A percentile compares a stretch with the other conserved stretches of the same genome.
Evolutionary conservation across 2,329 filamentous ascomycete species (phyloP).

Genomic region (Dothideomycetidae sp.): DNA sequence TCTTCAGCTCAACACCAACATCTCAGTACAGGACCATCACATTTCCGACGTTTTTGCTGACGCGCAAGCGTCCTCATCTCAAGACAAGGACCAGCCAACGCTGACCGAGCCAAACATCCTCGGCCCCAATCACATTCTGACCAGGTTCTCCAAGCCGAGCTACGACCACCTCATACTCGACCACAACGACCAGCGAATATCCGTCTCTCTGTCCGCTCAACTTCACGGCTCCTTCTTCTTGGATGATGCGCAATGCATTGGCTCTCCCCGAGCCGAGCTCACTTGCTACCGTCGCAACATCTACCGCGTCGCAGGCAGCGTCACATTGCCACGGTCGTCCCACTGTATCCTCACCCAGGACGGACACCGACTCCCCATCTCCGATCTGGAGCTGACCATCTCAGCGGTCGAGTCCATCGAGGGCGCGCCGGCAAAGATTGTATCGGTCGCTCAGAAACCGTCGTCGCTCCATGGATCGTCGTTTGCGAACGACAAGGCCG

Average conservation of each 20-base stretch:
- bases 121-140: too few species aligned
- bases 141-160: slow-evolving; percentile 1
- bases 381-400: neutral
- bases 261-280: neutral
- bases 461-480: neutral
- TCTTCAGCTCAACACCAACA: too few species aligned
- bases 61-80: too few species aligned
- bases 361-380: neutral
- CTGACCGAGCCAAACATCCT: too few species aligned
- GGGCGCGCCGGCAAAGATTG: neutral
- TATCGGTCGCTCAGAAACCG: neutral
- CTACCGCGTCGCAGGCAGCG: neutral
- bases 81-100: too few species aligned
- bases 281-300: neutral
- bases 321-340: neutral
- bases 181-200: neutral
- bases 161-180: slow-evolving; percentile 1
- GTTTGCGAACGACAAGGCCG: neutral
- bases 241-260: neutral
- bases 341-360: neutral
- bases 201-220: neutral
- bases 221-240: neutral
- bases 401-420: neutral
- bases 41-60: too few species aligned
- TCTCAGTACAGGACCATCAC: too few species aligned